Conservation (phyloP, 257 asterid species). For the Primulina huaijiensis region DNA sequence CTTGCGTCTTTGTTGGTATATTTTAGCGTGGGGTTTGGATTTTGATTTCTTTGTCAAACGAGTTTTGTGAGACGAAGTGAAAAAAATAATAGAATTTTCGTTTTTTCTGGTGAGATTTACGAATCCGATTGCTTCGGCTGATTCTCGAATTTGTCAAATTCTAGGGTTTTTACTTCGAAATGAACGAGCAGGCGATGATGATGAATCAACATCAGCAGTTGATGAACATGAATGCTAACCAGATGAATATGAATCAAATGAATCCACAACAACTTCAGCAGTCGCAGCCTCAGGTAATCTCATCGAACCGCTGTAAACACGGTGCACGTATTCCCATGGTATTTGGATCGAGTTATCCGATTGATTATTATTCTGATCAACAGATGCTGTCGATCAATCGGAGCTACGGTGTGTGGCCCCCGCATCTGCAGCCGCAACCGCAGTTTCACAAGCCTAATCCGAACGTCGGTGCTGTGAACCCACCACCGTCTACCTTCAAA, state of each 20-base stretch:
- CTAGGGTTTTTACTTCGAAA: constrained; percentile 19
- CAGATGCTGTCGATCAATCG: constrained; percentile 42
- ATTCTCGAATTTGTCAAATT: constrained; percentile 12
- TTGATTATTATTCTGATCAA: constrained; percentile 4
- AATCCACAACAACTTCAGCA: constrained; percentile 13
- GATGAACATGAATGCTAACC: constrained; percentile 25
- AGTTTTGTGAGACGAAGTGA: background rate
- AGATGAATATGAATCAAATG: constrained; percentile 21
- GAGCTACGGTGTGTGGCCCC: constrained; percentile 48
- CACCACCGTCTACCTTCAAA: background rate
- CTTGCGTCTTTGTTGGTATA: background rate
- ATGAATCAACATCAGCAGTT: constrained; percentile 43
- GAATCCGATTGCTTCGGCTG: background rate
- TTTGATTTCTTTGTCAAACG: background rate
- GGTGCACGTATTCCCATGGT: background rate
- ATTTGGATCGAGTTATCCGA: constrained; percentile 14
- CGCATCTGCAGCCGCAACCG: constrained; percentile 28
- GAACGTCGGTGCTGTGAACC: background rate
- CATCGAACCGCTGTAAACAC: background rate
- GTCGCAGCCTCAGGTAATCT: constrained; percentile 33
- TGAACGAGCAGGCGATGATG: constrained; percentile 58
- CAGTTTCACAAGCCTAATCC: constrained; percentile 24
- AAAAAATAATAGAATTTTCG: background rate
- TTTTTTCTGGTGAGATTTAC: background rate
- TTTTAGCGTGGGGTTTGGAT: background rate